phyloP scores from a whole-genome alignment of 495 filamentous ascomycete genomes.

The Tuber borchii region DNA sequence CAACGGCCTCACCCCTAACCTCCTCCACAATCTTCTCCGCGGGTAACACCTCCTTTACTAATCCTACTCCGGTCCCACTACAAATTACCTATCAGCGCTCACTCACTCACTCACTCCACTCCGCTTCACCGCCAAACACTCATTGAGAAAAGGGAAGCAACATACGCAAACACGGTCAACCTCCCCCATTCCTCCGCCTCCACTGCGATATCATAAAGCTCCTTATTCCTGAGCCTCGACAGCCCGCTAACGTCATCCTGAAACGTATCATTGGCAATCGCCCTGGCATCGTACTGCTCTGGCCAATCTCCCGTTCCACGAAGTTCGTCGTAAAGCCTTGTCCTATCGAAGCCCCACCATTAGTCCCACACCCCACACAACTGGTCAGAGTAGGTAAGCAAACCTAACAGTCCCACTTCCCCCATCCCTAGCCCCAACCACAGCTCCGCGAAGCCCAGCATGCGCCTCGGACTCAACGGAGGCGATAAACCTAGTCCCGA shows the following conservation, averaged over 20 bases:
- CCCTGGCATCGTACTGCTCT: conserved; percentile 55
- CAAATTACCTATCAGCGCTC: not conserved
- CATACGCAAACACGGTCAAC: conserved; percentile 62
- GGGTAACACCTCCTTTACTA: conserved; percentile 66
- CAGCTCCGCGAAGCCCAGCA: conserved; percentile 54
- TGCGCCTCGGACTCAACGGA: conserved; percentile 57
- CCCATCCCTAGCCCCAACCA: conserved; percentile 58
- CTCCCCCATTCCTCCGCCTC: conserved; percentile 54
- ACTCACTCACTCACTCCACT: not conserved
- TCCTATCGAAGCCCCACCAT: conserved; percentile 37
- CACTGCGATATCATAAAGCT: conserved; percentile 53
- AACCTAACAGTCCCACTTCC: conserved; percentile 55
- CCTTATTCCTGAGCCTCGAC: conserved; percentile 54
- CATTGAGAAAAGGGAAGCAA: not conserved
- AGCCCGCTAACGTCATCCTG: conserved; percentile 54
- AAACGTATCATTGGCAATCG: conserved; percentile 58
- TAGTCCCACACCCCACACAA: not conserved
- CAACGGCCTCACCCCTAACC: conserved; percentile 75
- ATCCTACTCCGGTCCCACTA: conserved; percentile 54
- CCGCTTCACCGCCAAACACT: not conserved
- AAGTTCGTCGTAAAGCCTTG: conserved; percentile 63
- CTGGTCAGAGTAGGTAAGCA: not conserved
- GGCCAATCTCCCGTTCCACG: conserved; percentile 67
- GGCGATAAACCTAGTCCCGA: conserved; percentile 68
- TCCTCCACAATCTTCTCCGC: conserved; percentile 74